Evolutionary conservation across 345 rosid genomes (phyloP), one percentile per base, ranked within the genome.

Genomic region (Lagerstroemia speciosa): DNA sequence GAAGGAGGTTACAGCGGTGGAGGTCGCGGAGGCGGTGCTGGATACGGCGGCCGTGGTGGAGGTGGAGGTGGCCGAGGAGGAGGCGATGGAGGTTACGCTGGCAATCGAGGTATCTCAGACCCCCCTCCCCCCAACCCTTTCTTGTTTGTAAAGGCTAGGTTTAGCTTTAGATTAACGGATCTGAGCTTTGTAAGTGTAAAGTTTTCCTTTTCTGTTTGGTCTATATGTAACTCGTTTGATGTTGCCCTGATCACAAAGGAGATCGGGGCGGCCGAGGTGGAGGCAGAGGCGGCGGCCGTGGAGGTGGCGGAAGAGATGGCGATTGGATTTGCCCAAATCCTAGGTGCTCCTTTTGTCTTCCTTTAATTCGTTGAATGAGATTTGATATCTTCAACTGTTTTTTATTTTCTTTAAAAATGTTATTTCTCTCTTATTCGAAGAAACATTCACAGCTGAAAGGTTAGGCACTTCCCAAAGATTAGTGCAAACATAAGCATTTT

Each of bases 261-360:
- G 87, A 86, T 73, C 84, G 96, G 7, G 89, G 93, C 57, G 89
- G 94, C 60, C 75, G 96, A 65, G 87, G 92, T 7, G 79, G 86
- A 14, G 83, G 94, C 41, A 80, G 90, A 9, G 83, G 90, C 15
- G 84, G 91, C 0, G 83, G 90, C 41, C 74, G 92, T 22, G 89
- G 85, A 46, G 93, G 93, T 43, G 73, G 93, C 36, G 98, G 98
- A 34, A 80, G 98, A 73, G 98, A 91, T 37, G 97, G 97, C 53
- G 98, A 91, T 77, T 91, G 98, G 98, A 85, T 80, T 64, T 94
- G 99, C 70, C 93, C 99, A 22, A 88, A 88, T 75, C 88, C 97
- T 31, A 77, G 92, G 99, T 94, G 72, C 73, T 30, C 29, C 41
- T 43, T 64, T 30, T 32, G 60, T 29, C 53, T 62, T 66, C 75